These are phyloP conservation scores for Teunomyces pallodes DNA, from an alignment of 805 yeast genomes.

Conservation along the genomic window DNA sequence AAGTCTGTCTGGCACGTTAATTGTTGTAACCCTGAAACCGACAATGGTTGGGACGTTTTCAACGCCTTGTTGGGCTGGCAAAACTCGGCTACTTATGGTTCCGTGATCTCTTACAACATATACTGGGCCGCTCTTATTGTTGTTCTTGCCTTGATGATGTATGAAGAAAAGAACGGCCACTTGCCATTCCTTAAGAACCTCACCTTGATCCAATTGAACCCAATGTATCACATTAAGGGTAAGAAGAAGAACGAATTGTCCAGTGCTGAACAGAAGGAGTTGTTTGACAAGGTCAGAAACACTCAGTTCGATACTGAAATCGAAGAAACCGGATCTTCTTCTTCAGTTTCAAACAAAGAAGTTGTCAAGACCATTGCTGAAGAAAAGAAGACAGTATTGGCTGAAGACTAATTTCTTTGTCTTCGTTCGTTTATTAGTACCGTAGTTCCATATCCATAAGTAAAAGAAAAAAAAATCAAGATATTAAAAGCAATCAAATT, in stretches of 20 bases:
- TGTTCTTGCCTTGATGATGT: slow-evolving; percentile 17
- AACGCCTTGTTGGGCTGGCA: slow-evolving; percentile 28
- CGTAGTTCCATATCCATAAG: not conserved
- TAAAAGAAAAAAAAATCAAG: not conserved
- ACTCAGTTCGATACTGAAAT: slow-evolving; percentile 15
- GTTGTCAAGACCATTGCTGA: not conserved
- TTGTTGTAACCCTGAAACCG: slow-evolving; percentile 26
- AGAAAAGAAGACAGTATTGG: not conserved
- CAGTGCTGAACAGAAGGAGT: slow-evolving; percentile 48
- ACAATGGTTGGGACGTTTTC: slow-evolving; percentile 26
- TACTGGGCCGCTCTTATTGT: slow-evolving; percentile 22
- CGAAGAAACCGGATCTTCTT: slow-evolving; percentile 10
- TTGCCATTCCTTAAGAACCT: slow-evolving; percentile 19
- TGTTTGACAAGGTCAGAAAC: slow-evolving; percentile 40
- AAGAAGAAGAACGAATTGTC: slow-evolving; percentile 61
- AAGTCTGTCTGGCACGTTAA: slow-evolving; percentile 26
- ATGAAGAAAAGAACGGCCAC: slow-evolving; percentile 25
- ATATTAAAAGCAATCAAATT: slow-evolving; percentile 33
- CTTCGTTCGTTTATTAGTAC: not conserved
- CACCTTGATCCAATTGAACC: slow-evolving; percentile 52
- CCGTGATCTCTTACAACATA: slow-evolving; percentile 24
- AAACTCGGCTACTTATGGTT: slow-evolving; percentile 25
- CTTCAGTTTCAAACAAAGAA: slow-evolving; percentile 2
- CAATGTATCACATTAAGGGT: slow-evolving; percentile 68
- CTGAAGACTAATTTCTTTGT: not conserved